Conservation (phyloP, 805 yeast genomes). For the Yarrowia deformans region DNA sequence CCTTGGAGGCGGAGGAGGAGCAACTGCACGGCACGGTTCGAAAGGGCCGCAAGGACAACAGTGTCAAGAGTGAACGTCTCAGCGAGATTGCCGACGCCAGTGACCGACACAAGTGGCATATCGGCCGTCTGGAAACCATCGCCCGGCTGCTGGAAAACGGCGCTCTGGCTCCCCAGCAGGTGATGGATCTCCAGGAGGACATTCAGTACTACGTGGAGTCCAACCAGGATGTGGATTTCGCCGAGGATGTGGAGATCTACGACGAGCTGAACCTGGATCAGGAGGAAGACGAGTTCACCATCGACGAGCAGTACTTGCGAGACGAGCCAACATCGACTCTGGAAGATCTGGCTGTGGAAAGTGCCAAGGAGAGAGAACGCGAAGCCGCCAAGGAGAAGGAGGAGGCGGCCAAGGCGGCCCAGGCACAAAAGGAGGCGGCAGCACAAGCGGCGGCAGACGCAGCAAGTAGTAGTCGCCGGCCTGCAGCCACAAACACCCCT, state of each 20-base stretch:
- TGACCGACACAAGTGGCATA: slow-evolving; percentile 81
- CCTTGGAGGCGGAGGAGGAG: slow-evolving; percentile 74
- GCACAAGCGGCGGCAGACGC: slow-evolving; percentile 31
- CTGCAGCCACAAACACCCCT: slow-evolving; percentile 42
- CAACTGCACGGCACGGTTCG: slow-evolving; percentile 59
- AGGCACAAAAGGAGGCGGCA: slow-evolving; percentile 42
- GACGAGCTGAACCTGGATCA: slow-evolving; percentile 79
- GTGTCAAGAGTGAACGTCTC: slow-evolving; percentile 61
- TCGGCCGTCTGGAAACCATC: slow-evolving; percentile 76
- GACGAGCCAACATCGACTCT: slow-evolving; percentile 48
- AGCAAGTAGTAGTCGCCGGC: neutral
- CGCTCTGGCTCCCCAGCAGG: slow-evolving; percentile 75
- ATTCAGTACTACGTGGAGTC: slow-evolving; percentile 92
- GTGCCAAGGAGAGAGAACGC: slow-evolving; percentile 48
- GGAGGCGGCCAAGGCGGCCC: slow-evolving; percentile 42
- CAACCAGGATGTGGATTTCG: slow-evolving; percentile 90
- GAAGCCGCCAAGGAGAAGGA: slow-evolving; percentile 47
- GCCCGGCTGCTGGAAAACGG: slow-evolving; percentile 81
- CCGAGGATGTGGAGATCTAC: slow-evolving; percentile 91
- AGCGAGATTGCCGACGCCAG: slow-evolving; percentile 67
- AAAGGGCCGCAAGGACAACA: slow-evolving; percentile 65
- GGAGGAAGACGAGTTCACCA: slow-evolving; percentile 57
- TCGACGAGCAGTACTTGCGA: slow-evolving; percentile 41
- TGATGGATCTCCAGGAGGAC: slow-evolving; percentile 83
- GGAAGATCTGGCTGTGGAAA: slow-evolving; percentile 51